These are phyloP conservation scores for Fusarium veterinarium DNA, from an alignment of 2,329 filamentous ascomycete genomes.

Conservation along the genomic window DNA sequence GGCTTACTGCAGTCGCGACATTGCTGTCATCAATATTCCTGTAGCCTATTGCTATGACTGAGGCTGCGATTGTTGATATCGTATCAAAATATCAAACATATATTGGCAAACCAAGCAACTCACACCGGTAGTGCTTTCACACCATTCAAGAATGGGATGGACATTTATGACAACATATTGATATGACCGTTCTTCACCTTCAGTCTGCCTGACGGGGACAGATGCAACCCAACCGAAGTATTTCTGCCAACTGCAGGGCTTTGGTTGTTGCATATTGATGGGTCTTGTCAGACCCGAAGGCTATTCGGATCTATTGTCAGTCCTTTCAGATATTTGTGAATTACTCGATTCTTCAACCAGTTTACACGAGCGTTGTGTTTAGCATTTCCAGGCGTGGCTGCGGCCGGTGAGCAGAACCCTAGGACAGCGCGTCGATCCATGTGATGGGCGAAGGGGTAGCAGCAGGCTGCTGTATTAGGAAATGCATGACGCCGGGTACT, in stretches of 20 bases:
- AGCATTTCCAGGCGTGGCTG: constrained; percentile 39
- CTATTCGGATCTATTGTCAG: background rate
- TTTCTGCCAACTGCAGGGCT: constrained; percentile 6
- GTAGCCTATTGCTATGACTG: background rate
- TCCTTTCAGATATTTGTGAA: background rate
- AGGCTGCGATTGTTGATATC: background rate
- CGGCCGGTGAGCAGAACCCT: constrained; percentile 42
- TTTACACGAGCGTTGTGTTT: constrained; percentile 1
- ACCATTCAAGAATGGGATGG: background rate
- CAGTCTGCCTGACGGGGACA: constrained; percentile 12
- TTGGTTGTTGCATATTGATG: constrained; percentile 21
- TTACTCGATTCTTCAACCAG: background rate
- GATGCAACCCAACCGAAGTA: constrained; percentile 19
- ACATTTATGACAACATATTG: constrained; percentile 1
- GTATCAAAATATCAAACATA: background rate
- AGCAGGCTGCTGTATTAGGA: constrained; percentile 44
- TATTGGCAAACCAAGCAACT: background rate
- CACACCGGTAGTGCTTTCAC: background rate
- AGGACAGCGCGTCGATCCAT: constrained; percentile 40
- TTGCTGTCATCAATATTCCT: constrained; percentile 28
- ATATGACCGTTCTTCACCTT: constrained; percentile 6
- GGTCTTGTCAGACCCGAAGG: constrained; percentile 27
- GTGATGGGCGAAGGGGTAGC: constrained; percentile 40
- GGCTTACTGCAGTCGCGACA: constrained; percentile 21
- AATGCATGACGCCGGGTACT: constrained; percentile 41